Evolutionary conservation across 805 yeast genomes (phyloP), one percentile per base, ranked within the genome.

Genomic region (Lachancea waltii): DNA sequence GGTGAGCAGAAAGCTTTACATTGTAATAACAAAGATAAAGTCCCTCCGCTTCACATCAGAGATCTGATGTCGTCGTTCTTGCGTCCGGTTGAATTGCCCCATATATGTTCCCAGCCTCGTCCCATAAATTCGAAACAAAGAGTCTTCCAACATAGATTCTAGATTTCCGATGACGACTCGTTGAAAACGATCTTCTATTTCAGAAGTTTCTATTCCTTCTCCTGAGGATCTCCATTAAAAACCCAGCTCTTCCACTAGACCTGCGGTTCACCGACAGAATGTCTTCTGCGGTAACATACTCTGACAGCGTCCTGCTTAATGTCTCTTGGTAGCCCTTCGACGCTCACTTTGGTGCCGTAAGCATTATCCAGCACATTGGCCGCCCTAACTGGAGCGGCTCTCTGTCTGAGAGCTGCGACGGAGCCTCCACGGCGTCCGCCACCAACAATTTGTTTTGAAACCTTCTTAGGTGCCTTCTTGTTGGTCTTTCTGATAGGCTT

Each of bases 251-350:
- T 27, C 37, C 37, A 27, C 37, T 34, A 34, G 22, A n/a, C 7
- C 26, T 23, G 26, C 13, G 26, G 13, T 11, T 13, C 13, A 23
- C 26, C 26, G 26, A 13, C 26, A 19, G 13, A 33, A 27, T n/a
- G 27, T 10, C 16, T 29, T 31, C 17, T 34, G 25, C 31, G 16
- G 31, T 32, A 46, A 81, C 90, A 78, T 81, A 83, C 92, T 81
- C 78, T 84, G 58, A 85, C 79, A 59, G 86, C 81, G 51, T 77
- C 82, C 61, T 79, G 81, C 62, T 81, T 80, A 63, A 87, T 81
- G 68, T 87, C 95, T 61, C 73, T 77, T 64, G 96, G 92, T 62
- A 85, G 71, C 55, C 85, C 85, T 56, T 85, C 79, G 41, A 87
- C 92, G 56, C 84, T 79, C 41, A 86, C 94, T 62, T 84, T 89